Percentiles rank a stretch among this genome's conserved stretches.
Evolutionary conservation across 345 rosid species (phyloP).

Genomic region (Lenwebbia sp.): DNA sequence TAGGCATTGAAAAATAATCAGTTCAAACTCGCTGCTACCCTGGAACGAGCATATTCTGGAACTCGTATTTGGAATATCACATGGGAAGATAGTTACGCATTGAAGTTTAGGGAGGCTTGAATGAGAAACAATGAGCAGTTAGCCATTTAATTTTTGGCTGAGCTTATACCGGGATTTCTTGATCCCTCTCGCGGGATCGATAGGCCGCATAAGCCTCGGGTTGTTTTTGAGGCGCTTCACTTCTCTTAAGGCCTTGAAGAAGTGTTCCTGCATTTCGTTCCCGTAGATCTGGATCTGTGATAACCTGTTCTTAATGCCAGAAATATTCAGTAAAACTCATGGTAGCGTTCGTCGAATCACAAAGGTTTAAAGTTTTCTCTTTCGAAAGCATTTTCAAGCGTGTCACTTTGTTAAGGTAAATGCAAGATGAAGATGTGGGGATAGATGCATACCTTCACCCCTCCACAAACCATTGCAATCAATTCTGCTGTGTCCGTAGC

Average conservation of each 20-base stretch:
- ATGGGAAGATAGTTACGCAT: too few species aligned
- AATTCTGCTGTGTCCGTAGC: background rate
- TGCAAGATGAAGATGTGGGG: background rate
- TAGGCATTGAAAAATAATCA: too few species aligned
- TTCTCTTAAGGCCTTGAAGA: constrained; percentile 3
- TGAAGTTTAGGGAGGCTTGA: background rate
- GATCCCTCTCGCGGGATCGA: background rate
- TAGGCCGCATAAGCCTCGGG: constrained; percentile 1
- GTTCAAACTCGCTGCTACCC: too few species aligned
- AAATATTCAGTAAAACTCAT: background rate
- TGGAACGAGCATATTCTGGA: too few species aligned
- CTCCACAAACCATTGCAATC: background rate
- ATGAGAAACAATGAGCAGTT: background rate
- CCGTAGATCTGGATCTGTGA: constrained; percentile 4
- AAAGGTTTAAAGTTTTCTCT: too few species aligned
- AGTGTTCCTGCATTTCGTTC: constrained; percentile 10
- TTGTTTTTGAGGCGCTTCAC: background rate
- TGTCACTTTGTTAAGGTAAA: background rate
- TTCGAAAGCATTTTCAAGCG: too few species aligned
- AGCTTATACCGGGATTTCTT: background rate
- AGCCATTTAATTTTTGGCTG: background rate
- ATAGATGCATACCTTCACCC: background rate
- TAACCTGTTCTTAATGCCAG: background rate
- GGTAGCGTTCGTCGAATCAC: too few species aligned
- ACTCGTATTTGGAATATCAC: too few species aligned